Percentiles rank a stretch among this genome's conserved stretches.
Conservation (phyloP, 768 basidiomycete genomes). For the Russula griseocarnosa region DNA sequence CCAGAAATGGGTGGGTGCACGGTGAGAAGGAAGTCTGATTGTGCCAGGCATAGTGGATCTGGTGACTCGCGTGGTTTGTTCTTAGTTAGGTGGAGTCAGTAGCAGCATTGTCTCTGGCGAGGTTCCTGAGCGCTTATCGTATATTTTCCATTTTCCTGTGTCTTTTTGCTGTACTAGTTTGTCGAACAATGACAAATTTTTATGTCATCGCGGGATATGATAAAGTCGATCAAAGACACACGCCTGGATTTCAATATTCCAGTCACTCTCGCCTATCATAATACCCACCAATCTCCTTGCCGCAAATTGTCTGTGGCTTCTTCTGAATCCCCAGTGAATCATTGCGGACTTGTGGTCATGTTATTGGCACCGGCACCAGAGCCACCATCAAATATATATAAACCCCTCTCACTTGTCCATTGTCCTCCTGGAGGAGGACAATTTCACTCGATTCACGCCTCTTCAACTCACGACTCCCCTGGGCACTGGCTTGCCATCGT, state of each 20-base stretch:
- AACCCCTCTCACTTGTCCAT: not conserved
- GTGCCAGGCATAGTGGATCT: not conserved
- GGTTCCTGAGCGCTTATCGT: conserved; percentile 4
- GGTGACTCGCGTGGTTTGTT: not conserved
- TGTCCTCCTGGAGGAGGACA: not conserved
- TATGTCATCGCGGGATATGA: not conserved
- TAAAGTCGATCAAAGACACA: not conserved
- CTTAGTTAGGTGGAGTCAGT: not conserved
- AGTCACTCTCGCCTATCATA: conserved; percentile 5
- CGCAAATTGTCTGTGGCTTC: conserved; percentile 1
- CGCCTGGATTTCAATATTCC: not conserved
- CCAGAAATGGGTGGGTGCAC: not conserved
- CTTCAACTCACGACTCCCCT: not conserved
- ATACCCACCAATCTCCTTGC: not conserved
- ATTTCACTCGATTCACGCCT: not conserved
- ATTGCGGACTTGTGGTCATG: conserved; percentile 7
- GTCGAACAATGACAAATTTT: conserved; percentile 13
- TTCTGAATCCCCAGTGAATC: conserved; percentile 5
- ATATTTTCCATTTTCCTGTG: not conserved
- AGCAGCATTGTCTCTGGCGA: not conserved
- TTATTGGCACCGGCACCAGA: not conserved
- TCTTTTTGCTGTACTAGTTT: not conserved
- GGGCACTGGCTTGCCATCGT: not conserved
- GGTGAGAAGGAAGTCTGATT: not conserved
- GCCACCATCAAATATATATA: not conserved